Conservation (phyloP, 495 filamentous ascomycete species). For the Xylaria venustula region DNA sequence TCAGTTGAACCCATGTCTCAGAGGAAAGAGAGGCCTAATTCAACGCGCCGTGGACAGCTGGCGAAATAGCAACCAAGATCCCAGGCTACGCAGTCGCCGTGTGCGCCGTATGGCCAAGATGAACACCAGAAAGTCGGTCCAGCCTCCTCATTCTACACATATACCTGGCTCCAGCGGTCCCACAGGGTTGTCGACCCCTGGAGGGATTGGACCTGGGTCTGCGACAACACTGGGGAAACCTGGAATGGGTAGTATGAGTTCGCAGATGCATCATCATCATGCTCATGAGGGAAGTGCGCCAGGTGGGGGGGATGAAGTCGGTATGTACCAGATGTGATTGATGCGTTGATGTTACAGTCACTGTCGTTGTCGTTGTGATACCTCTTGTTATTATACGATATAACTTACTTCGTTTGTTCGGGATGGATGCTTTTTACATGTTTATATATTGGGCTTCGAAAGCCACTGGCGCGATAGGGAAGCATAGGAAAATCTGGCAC, state of each 20-base stretch:
- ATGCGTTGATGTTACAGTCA: slow-evolving; percentile 31
- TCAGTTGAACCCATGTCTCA: slow-evolving; percentile 82
- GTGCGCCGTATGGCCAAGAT: slow-evolving; percentile 96
- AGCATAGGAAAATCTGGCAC: slow-evolving; percentile 29
- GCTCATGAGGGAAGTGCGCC: slow-evolving; percentile 68
- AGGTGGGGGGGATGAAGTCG: slow-evolving; percentile 80
- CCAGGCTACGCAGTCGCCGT: slow-evolving; percentile 80
- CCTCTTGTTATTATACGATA: slow-evolving; percentile 42
- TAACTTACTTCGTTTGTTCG: slow-evolving; percentile 28
- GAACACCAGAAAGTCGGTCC: slow-evolving; percentile 70
- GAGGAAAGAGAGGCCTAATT: slow-evolving; percentile 92
- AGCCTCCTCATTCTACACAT: slow-evolving; percentile 45
- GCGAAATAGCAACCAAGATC: slow-evolving; percentile 98
- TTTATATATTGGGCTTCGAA: slow-evolving; percentile 33
- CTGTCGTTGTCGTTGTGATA: slow-evolving; percentile 39
- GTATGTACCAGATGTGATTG: slow-evolving; percentile 86
- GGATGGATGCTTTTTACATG: slow-evolving; percentile 30
- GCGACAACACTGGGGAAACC: slow-evolving; percentile 54
- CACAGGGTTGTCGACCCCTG: slow-evolving; percentile 51
- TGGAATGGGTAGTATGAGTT: slow-evolving; percentile 60
- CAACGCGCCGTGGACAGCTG: slow-evolving; percentile 97
- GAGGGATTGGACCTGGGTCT: slow-evolving; percentile 41
- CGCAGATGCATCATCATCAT: slow-evolving; percentile 63
- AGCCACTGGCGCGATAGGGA: slow-evolving; percentile 31
- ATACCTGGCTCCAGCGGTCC: slow-evolving; percentile 53